Percentiles rank a stretch among this genome's conserved stretches.
These are phyloP conservation scores for Reticulascus tulasneorum DNA, from an alignment of 2,329 filamentous ascomycete species.

Conservation along the genomic window DNA sequence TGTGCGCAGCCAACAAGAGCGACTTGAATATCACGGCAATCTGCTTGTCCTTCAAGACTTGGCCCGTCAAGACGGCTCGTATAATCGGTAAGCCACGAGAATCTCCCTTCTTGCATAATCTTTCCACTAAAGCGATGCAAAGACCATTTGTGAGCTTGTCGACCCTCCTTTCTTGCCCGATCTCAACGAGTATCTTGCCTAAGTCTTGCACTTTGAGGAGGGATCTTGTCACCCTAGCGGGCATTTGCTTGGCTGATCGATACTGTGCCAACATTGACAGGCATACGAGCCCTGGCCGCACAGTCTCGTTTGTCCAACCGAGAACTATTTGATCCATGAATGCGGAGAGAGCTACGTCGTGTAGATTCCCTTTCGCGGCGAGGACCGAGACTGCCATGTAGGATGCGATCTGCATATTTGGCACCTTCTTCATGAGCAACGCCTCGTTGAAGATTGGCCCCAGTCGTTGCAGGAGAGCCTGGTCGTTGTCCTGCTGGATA, in stretches of 20 bases:
- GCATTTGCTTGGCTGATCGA: slow-evolving; percentile 65
- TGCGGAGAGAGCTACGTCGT: slow-evolving; percentile 74
- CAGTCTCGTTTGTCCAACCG: slow-evolving; percentile 72
- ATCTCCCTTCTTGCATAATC: slow-evolving; percentile 57
- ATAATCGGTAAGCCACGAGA: slow-evolving; percentile 54
- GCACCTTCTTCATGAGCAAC: slow-evolving; percentile 68
- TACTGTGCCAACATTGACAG: slow-evolving; percentile 79
- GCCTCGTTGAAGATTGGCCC: slow-evolving; percentile 71
- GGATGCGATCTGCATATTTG: slow-evolving; percentile 78
- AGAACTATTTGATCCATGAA: slow-evolving; percentile 85
- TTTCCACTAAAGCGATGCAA: slow-evolving; percentile 61
- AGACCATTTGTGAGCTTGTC: slow-evolving; percentile 70
- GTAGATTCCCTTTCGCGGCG: slow-evolving; percentile 74
- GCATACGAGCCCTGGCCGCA: slow-evolving; percentile 71
- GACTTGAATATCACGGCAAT: slow-evolving; percentile 62
- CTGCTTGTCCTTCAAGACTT: slow-evolving; percentile 60
- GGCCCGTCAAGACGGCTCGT: slow-evolving; percentile 56
- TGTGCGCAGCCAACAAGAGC: slow-evolving; percentile 57
- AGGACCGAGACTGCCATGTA: slow-evolving; percentile 90
- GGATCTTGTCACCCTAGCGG: slow-evolving; percentile 65
- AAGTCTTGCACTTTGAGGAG: slow-evolving; percentile 62
- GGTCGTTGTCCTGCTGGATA: slow-evolving; percentile 75
- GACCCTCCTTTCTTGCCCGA: slow-evolving; percentile 62
- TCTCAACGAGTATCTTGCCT: slow-evolving; percentile 53
- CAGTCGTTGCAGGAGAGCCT: slow-evolving; percentile 67